Conservation (phyloP, 2,329 filamentous ascomycete species). For the Aschersonia sp. region DNA sequence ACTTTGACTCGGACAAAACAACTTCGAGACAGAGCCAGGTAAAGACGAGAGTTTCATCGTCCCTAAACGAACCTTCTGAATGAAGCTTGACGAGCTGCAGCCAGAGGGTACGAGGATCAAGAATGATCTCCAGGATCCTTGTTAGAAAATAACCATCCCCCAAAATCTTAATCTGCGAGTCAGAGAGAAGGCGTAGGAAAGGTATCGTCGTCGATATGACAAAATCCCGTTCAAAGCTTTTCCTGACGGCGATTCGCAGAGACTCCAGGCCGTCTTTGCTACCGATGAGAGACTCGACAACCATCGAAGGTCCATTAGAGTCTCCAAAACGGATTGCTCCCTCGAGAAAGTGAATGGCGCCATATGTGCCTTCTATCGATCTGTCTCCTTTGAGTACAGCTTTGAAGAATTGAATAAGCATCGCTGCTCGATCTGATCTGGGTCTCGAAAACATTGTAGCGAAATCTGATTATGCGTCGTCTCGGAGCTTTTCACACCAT, state of each 20-base stretch:
- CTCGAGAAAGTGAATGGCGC: slow-evolving; percentile 7
- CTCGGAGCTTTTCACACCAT: too few species aligned
- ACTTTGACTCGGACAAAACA: slow-evolving; percentile 1
- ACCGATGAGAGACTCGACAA: slow-evolving; percentile 5
- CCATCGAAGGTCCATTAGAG: slow-evolving; percentile 2
- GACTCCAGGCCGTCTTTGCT: slow-evolving; percentile 2
- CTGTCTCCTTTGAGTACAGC: too few species aligned
- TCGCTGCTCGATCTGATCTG: too few species aligned
- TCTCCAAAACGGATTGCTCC: slow-evolving; percentile 2
- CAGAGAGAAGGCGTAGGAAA: too few species aligned
- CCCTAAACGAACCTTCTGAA: not conserved
- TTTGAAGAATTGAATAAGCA: too few species aligned
- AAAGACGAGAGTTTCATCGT: slow-evolving; percentile 3
- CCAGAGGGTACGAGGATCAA: slow-evolving; percentile 7
- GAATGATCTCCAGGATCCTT: not conserved
- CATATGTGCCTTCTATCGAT: too few species aligned
- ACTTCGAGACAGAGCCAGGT: slow-evolving; percentile 8
- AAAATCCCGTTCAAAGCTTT: too few species aligned
- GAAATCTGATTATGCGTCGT: too few species aligned
- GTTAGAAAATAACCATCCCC: too few species aligned
- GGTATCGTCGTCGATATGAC: too few species aligned
- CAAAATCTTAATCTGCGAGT: too few species aligned
- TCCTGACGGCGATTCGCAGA: not conserved
- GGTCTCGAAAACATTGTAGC: too few species aligned
- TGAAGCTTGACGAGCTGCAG: not conserved